Evolutionary conservation across 306 rosid species (phyloP), one percentile per base, ranked within the genome.

Genomic region (Hippophae tibetana): DNA sequence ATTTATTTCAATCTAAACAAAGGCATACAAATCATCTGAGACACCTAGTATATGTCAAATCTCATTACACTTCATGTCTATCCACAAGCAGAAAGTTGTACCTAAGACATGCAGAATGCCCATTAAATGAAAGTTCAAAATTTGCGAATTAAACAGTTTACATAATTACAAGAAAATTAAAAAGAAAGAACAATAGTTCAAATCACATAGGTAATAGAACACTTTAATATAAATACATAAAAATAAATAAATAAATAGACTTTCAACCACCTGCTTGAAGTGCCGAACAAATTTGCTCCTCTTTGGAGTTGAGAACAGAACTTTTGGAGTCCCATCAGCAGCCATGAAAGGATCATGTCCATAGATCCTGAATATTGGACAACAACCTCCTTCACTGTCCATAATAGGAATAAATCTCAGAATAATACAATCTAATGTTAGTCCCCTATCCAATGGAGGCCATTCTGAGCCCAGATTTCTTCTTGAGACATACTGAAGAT

Each of bases 391-490:
- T 46, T 74, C 87, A 65, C 97, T 89, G 49, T 82, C 90, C 83
- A 84, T 58, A 62, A 77, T 74, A 69, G 99, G 99, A 68, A 93
- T 77, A 14, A 66, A 70, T 72, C 99, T 79, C 67, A 93, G 70
- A 58, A 88, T 93, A 66, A 88, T 57, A 55, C 97, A 86, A 67
- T 84, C 95, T 84, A 93, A 61, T 3, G 95, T 88, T 67, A 93
- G 90, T 3, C 95, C 99, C 69, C 99, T 78, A 57, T 89, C 97
- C 44, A 80, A 68, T 44, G 99, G 97, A 57, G 99, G 99, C 99
- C 99, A 93, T 74, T 82, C 82, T 12, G 95, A 70, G 64, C 81
- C 90, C 52, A 93, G 95, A 56, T 84, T 93, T 81, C 99, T 82
- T 67, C 95, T 86, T 62, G 97, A 86, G 52, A 93, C 79, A 69